Conservation (phyloP, 2,329 filamentous ascomycete genomes). For the Ophiostoma populinum region DNA sequence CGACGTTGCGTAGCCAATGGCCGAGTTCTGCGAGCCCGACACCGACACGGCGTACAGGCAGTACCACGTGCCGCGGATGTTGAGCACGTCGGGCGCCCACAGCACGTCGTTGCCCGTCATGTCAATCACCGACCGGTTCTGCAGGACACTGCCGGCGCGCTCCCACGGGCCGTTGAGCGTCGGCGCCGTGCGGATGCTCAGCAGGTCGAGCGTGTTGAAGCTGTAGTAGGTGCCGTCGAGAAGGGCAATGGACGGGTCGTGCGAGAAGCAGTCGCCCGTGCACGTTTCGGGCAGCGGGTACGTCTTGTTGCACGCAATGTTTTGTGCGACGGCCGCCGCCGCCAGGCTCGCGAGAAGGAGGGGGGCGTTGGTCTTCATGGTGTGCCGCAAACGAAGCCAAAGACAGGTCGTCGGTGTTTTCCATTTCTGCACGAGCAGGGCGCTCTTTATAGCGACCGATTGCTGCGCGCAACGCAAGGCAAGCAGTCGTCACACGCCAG, state of each 20-base stretch:
- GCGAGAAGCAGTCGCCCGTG: constrained; percentile 19
- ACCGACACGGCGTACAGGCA: constrained; percentile 37
- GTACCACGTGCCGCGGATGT: constrained; percentile 25
- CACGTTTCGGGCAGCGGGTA: constrained; percentile 20
- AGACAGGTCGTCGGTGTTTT: too few relatives aligned
- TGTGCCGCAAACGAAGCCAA: too few relatives aligned
- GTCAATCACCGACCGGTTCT: constrained; percentile 22
- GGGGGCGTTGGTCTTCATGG: too few relatives aligned
- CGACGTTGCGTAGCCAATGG: constrained; percentile 8
- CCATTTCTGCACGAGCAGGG: too few relatives aligned
- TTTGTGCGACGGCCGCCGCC: constrained; percentile 7
- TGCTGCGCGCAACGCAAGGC: too few relatives aligned
- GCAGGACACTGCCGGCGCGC: constrained; percentile 22
- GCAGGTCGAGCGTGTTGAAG: constrained; percentile 24
- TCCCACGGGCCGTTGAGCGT: constrained; percentile 24
- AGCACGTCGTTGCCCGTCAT: constrained; percentile 23
- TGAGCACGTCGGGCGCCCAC: constrained; percentile 25
- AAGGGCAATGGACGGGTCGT: constrained; percentile 23
- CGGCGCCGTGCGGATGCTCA: constrained; percentile 22
- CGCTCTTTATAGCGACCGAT: too few relatives aligned
- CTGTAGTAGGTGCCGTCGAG: constrained; percentile 25
- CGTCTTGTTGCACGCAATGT: too few relatives aligned
- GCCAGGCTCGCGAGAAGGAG: too few relatives aligned
- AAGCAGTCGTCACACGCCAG: too few relatives aligned
- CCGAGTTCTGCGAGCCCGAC: constrained; percentile 39